Base-by-base conservation (phyloP, 164 flowering plant species). In the Tetrastigma voinierianum region DNA sequence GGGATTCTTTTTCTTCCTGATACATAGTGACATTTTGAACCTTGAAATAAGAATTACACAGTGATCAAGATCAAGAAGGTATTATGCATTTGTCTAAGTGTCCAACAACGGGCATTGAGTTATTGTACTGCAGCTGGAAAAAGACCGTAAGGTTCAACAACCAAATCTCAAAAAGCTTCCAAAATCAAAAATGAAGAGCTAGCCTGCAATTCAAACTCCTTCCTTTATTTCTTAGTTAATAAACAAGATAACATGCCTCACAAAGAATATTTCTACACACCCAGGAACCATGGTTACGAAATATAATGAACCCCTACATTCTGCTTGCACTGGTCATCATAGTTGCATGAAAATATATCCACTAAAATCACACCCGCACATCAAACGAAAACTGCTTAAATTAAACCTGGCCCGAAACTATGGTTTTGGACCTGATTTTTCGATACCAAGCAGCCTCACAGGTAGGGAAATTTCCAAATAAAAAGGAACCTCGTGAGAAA, bases 1-100 rank as follows among this genome's bases (percentile, higher is more conserved):
- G 71, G 59, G 83, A 75, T 61, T 95, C 97, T 71, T 82, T 92
- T 11, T 95, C 97, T 32, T 32, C 40, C 6, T 32, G 40, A 32
- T 32, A 2, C 6, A 7, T 4, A 32, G 40, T 32, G 40, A 32
- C 40, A 32, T 32, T n/a, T n/a, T n/a, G n/a, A 32, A 2, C 6
- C 40, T 32, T 32, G 40, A 32, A 32, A 32, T 32, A 32, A 32
- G 40, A 25, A 25, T 5, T 11, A 57, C 17, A 43, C 14, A 12
- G 4, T 57, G 17, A 49, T 14, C n/a, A 49, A 49, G 52, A 13
- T 6, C 7, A 19, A 18, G 2, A 53, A 57, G 46, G 19, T 13
- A 10, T 57, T 32, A 45, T 10, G n/a, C 40, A 21, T 25, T 43
- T 25, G 32, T 7, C 24, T 21, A 45, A 15, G 46, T 12, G 9